Base-by-base conservation (phyloP, 371 early-diverging fungal genomes). In the Paraphysoderma sedebokerense region DNA sequence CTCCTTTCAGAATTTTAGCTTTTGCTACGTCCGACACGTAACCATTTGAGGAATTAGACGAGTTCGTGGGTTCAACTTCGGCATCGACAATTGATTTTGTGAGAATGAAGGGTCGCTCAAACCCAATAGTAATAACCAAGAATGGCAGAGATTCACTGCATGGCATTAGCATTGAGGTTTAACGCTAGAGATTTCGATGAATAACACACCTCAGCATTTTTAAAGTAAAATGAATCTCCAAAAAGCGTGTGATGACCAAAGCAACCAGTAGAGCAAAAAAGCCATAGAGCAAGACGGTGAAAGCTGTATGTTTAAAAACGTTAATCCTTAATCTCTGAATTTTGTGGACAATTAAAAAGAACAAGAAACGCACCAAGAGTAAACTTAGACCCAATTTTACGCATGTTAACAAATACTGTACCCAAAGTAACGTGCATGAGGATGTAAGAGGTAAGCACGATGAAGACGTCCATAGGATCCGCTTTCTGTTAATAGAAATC, bases 41-140 rank as follows among this genome's bases (percentile, higher is more conserved):
- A 19, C 40, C 19, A 19, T 17, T 12, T 13, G 34, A 22, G 1
- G 27, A 15, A 32, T 20, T 23, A n/a, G 22, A 40, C 11, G 39
- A 7, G 23, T 29, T 17, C 11, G 40, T 17, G 31, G 8, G 44
- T 28, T 24, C 29, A 0, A 15, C 35, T 15, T 44, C 54, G 39
- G 61, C 53, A 6, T 77, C 67, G 39, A 86, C 67, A 0, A 90
- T 84, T 28, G 87, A 74, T 49, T 81, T 79, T 49, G 87, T 81
- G 51, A 92, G 70, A 19, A 70, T 69, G 60, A 77, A 78, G 35
- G 85, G 83, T 56, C 87, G 81, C 53, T 92, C 91, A 51, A 90
- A 91, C 0, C 91, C 91, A 34, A 91, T 77, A n/a, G 87, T 86
- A 45, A 87, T 81, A 34, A 85, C 79, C 41, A 92, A 73, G 66